A percentile compares a stretch with the other conserved stretches of the same genome.
These are phyloP conservation scores for Camellia granthamiana DNA, from an alignment of 148 eudicot species.

Conservation along the genomic window DNA sequence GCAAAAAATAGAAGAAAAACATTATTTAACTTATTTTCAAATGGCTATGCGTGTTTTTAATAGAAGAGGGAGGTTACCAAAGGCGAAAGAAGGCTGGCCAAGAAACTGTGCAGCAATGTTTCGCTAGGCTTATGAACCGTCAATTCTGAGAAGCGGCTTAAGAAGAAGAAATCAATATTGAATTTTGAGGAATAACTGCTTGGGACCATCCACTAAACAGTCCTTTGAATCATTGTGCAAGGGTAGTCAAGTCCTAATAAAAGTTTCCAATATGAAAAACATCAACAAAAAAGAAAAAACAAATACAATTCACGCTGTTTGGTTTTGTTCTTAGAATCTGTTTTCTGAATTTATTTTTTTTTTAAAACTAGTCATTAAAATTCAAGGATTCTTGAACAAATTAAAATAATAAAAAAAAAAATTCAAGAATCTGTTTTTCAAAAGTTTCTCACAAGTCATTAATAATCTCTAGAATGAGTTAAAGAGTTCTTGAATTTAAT, in stretches of 20 bases:
- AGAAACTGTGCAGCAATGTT: slow-evolving; percentile 18
- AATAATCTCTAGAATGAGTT: too few species aligned
- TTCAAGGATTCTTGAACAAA: too few species aligned
- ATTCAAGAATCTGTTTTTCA: too few species aligned
- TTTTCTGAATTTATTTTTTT: too few species aligned
- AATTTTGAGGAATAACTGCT: slow-evolving; percentile 2
- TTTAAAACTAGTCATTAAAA: too few species aligned
- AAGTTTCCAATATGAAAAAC: neutral
- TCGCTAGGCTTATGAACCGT: slow-evolving; percentile 38
- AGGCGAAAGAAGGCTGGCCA: slow-evolving; percentile 31
- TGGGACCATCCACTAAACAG: slow-evolving; percentile 19
- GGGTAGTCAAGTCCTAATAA: slow-evolving; percentile 13
- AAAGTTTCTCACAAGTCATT: too few species aligned
- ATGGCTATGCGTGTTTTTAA: neutral
- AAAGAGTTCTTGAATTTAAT: too few species aligned
- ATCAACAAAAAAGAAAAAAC: too few species aligned
- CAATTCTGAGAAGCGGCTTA: slow-evolving; percentile 35
- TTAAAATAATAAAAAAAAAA: too few species aligned
- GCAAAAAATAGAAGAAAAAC: neutral
- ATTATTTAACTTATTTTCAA: too few species aligned
- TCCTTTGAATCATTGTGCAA: slow-evolving; percentile 24
- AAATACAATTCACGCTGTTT: too few species aligned
- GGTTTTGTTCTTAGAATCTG: too few species aligned
- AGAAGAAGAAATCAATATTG: neutral
- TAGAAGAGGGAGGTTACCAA: slow-evolving; percentile 17